Base-by-base conservation (phyloP, 345 rosid species). In the Microthlaspi erraticum region DNA sequence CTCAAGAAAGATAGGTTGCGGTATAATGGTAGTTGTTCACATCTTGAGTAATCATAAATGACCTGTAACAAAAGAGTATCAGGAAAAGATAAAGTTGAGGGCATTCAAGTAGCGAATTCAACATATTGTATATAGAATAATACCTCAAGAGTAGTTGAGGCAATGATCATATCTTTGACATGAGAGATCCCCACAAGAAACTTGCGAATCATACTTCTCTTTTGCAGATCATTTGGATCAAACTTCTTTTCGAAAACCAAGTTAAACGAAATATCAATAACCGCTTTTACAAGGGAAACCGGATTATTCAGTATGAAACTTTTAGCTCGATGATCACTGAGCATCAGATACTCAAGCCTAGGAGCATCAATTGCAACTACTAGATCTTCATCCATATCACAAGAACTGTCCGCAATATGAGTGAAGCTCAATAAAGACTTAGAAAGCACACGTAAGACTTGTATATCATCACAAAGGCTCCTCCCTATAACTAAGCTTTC, bases 401-500 rank as follows among this genome's bases (percentile, higher is more conserved):
- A 36, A 10, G 0, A 0, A 9, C 13, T 0, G 12, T 19, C 55
- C 1, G 10, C 17, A 34, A 9, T 5, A 69, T 34, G 31, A 37
- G 42, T 50, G 38, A 66, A 66, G 14, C 16, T 38, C 60, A 51
- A 37, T 10, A 66, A 31, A 26, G 71, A 36, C 29, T 36, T 26
- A 36, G 73, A 69, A 59, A 45, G 6, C 48, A 71, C 68, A 31
- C 75, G 32, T 49, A 51, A 50, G 3, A 26, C 31, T 19, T 62
- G 3, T 2, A 39, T 5, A 26, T 31, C 48, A 14, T 46, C 31
- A 26, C 4, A 2, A 0, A 29, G 3, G 2, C 16, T 6, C 19
- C 23, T 54, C 0, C 5, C 2, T 8, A 54, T 12, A 42, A 0
- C 0, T 5, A 68, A 19, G 34, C 12, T 55, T 58, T 69, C 66